Evolutionary conservation across 257 asterid species (phyloP).

Genomic region (Anisodus acutangulus): DNA sequence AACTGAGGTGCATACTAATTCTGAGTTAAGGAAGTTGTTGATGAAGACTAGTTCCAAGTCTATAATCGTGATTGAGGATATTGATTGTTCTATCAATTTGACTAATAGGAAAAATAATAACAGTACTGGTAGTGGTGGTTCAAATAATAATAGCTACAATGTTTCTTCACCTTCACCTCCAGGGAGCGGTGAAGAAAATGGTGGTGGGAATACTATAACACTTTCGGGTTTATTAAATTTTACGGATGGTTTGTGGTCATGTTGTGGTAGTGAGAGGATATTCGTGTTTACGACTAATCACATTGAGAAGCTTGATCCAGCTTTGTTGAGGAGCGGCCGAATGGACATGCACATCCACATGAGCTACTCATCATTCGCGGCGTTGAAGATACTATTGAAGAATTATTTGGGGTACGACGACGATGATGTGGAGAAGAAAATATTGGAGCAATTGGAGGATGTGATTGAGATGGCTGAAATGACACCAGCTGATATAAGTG

Average conservation of each 20-base stretch:
- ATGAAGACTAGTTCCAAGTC: constrained; percentile 55
- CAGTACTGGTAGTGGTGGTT: background rate
- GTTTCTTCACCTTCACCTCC: constrained; percentile 5
- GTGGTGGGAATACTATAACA: constrained; percentile 65
- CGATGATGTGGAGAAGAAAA: constrained; percentile 44
- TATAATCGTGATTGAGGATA: constrained; percentile 54
- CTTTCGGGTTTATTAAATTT: constrained; percentile 87
- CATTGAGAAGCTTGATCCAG: constrained; percentile 92
- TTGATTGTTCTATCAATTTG: constrained; percentile 53
- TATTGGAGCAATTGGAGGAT: constrained; percentile 48
- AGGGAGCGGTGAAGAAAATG: constrained; percentile 39
- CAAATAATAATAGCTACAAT: background rate
- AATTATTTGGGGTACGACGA: constrained; percentile 69
- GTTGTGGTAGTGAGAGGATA: constrained; percentile 94
- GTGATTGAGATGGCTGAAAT: constrained; percentile 65
- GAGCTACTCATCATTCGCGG: constrained; percentile 71
- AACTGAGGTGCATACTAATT: constrained; percentile 50
- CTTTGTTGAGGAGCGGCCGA: constrained; percentile 85
- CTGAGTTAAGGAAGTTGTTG: constrained; percentile 50
- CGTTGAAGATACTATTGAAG: constrained; percentile 69
- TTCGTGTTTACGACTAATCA: constrained; percentile 94
- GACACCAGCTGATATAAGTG: constrained; percentile 96
- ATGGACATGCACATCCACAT: constrained; percentile 97
- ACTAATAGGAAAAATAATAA: constrained; percentile 41
- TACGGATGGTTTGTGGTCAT: constrained; percentile 95